These are phyloP conservation scores for Reutealis trisperma DNA, from an alignment of 345 rosid species.

Conservation along the genomic window DNA sequence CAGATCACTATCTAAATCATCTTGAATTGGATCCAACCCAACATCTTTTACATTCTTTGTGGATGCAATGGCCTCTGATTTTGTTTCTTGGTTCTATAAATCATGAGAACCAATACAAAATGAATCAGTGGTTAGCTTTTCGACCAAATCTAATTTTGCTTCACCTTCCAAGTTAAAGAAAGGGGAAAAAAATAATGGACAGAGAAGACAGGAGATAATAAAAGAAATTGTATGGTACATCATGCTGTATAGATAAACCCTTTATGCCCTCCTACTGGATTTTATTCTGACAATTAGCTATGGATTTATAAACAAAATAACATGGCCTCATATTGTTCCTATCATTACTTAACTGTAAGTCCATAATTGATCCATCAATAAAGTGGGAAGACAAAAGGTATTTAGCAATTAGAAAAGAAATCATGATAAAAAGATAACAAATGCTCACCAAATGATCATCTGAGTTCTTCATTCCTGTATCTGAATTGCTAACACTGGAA, in stretches of 20 bases:
- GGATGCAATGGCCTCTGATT: conserved; percentile 28
- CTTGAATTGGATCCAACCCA: conserved; percentile 73
- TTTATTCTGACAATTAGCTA: not conserved
- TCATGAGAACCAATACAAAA: conserved; percentile 6
- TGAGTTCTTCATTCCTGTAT: conserved; percentile 18
- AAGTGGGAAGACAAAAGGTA: not conserved
- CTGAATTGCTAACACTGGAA: conserved; percentile 14
- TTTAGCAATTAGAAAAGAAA: not conserved
- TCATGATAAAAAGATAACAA: not conserved
- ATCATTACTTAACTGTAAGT: not conserved
- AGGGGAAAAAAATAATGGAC: not conserved
- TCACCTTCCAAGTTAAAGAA: not conserved
- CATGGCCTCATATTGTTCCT: not conserved
- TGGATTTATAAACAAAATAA: not conserved
- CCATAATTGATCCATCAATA: not conserved
- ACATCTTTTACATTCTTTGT: conserved; percentile 59
- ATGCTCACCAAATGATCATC: conserved; percentile 28
- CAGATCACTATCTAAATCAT: conserved; percentile 38
- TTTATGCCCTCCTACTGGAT: not conserved
- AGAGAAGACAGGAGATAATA: not conserved
- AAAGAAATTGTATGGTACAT: not conserved
- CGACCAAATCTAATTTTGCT: not conserved
- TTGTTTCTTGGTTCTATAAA: conserved; percentile 54
- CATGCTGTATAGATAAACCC: not conserved
- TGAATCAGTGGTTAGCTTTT: not conserved